Percentiles rank a stretch among this genome's conserved stretches.
Conservation (phyloP, 441 rosid genomes). For the Pelargonium citronellum region DNA sequence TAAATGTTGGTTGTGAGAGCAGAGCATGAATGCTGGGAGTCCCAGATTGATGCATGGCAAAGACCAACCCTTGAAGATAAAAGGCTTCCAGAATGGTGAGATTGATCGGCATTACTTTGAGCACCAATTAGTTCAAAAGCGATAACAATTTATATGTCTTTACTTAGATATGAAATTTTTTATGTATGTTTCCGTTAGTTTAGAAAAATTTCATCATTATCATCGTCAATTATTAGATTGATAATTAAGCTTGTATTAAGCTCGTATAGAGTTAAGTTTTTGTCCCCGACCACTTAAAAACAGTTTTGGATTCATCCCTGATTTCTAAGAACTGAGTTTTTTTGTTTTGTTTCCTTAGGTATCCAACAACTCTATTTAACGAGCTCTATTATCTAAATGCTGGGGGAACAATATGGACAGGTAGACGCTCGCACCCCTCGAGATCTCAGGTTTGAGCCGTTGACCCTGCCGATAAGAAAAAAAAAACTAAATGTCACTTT, state of each 20-base stretch:
- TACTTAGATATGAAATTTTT: no score
- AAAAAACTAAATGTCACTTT: no score
- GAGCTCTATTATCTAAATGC: slow-evolving; percentile 66
- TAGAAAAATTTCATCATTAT: no score
- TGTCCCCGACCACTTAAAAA: no score
- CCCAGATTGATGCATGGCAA: slow-evolving; percentile 67
- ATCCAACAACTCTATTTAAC: slow-evolving; percentile 58
- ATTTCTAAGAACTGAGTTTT: no score
- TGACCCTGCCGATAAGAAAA: no score
- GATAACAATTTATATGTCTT: not conserved
- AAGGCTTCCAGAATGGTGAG: slow-evolving; percentile 57
- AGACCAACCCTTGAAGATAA: slow-evolving; percentile 54
- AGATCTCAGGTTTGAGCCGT: no score
- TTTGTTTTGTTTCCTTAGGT: slow-evolving; percentile 34
- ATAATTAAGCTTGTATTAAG: no score
- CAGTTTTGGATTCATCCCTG: no score
- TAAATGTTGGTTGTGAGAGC: slow-evolving; percentile 18
- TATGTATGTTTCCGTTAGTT: no score
- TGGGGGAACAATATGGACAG: slow-evolving; percentile 74
- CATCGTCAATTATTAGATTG: no score
- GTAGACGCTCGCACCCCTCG: slow-evolving; percentile 19
- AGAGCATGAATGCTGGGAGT: slow-evolving; percentile 52
- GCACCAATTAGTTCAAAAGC: not conserved
- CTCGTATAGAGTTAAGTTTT: no score
- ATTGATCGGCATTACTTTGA: not conserved